These are phyloP conservation scores for Podaxis rugospora DNA, from an alignment of 768 basidiomycete genomes.

Conservation along the genomic window DNA sequence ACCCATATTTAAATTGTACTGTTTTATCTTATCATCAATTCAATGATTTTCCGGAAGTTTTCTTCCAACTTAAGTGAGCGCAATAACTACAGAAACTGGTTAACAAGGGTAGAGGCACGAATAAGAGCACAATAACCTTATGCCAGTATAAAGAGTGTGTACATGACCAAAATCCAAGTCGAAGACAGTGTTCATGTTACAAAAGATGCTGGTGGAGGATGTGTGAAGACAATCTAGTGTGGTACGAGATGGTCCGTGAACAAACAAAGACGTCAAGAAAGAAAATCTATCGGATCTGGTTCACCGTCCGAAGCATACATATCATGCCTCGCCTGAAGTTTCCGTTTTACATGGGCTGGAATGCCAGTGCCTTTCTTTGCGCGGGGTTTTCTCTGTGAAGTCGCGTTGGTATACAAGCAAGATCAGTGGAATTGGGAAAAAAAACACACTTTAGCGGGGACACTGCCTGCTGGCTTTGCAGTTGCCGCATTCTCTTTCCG, in stretches of 20 bases:
- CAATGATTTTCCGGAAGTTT: neutral
- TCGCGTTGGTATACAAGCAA: neutral
- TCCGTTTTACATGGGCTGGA: neutral
- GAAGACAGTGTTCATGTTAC: neutral
- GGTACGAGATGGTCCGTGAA: neutral
- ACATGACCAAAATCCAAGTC: neutral
- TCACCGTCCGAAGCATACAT: conserved; percentile 25
- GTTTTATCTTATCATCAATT: conserved; percentile 4
- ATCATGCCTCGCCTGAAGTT: neutral
- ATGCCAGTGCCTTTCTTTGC: neutral
- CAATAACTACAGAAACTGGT: no score
- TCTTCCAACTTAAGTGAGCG: neutral
- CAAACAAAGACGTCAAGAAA: conserved; percentile 26
- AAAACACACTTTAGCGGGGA: neutral
- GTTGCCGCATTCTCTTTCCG: conserved; percentile 29
- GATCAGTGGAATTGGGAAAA: neutral
- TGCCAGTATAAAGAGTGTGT: neutral
- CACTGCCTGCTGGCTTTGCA: neutral
- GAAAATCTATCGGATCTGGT: conserved; percentile 43
- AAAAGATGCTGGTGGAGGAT: neutral
- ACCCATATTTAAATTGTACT: conserved; percentile 1
- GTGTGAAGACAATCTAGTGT: no score
- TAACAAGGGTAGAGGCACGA: no score
- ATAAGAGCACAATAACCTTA: no score
- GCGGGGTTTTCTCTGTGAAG: neutral